These are phyloP conservation scores for Penicillium oxalicum DNA, from an alignment of 2,329 filamentous ascomycete genomes.

Conservation along the genomic window DNA sequence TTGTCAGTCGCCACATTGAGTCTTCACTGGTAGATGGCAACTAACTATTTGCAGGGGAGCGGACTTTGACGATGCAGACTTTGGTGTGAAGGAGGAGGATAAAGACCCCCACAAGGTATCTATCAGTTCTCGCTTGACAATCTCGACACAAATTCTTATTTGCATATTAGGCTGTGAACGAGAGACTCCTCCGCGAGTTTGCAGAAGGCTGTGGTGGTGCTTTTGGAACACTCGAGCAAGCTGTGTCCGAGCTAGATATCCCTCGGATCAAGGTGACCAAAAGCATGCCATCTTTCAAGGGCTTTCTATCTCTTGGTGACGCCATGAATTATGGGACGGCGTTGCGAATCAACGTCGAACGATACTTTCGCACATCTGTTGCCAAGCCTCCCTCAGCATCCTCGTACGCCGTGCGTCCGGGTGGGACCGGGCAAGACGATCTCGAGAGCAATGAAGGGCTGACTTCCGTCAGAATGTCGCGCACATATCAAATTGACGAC, in stretches of 20 bases:
- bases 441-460: constrained; percentile 44
- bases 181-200: constrained; percentile 59
- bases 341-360: constrained; percentile 76
- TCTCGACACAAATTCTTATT: not conserved
- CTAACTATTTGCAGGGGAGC: constrained; percentile 58
- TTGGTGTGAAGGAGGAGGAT: constrained; percentile 84
- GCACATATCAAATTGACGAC: constrained; percentile 76
- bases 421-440: constrained; percentile 41
- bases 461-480: constrained; percentile 66
- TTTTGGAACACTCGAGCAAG: constrained; percentile 81
- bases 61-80: constrained; percentile 89
- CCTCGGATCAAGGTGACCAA: constrained; percentile 71
- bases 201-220: constrained; percentile 63
- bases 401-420: constrained; percentile 59
- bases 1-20: constrained; percentile 54
- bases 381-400: constrained; percentile 70
- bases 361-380: constrained; percentile 80
- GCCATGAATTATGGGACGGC: constrained; percentile 66
- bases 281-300: constrained; percentile 73
- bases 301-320: constrained; percentile 73
- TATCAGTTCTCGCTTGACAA: not conserved
- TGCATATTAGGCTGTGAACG: constrained; percentile 58
- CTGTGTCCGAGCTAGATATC: constrained; percentile 69
- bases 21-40: not conserved
- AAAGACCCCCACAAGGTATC: constrained; percentile 67